Base-by-base conservation (phyloP, 108 stramenopile genomes). In the Cylindrotheca fusiformis region DNA sequence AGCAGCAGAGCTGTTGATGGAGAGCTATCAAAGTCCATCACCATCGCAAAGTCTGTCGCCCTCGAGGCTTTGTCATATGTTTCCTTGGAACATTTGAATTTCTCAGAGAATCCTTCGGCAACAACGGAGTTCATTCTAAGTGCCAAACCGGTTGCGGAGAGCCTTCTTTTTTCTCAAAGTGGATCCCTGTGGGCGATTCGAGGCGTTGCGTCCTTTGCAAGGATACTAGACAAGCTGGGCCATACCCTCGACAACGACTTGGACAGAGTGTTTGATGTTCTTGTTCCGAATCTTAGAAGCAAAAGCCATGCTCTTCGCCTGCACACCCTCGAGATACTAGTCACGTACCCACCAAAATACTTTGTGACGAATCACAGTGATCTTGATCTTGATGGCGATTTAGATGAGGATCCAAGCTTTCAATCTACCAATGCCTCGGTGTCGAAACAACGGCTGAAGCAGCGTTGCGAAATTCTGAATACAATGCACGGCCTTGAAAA, bases 291-390 rank as follows among this genome's bases (percentile, higher is more conserved):
- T 58, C 64, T 94, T 50, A 53, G 76, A 6, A 62, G 67, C 50
- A 17, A 72, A 24, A 81, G 69, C 57, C 92, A 94, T 68, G 82
- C 88, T 49, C 67, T 86, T 8, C 65, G 92, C 31, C 48, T 88
- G 1, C 68, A 90, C 58, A 79, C 92, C 17, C 84, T 94, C 3
- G 58, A 74, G 52, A 83, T 94, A 36, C 75, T 93, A 10, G 73
- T 71, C 21, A 81, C 63, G 44, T 85, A 69, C 65, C 92, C 88
- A n/a, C 57, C 41, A 58, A 79, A 76, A 50, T 77, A 82, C 0
- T 87, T 79, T 69, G 78, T 90, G 2, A 72, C 80, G 18, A 76
- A 94, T 62, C 82, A 88, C 54, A 80, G 78, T 12, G 87, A 88
- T 25, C 80, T 94, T 32, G 92, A 94, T 67, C 55, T 87, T 14